Base-by-base conservation (phyloP, 148 eudicot genomes). In the Euryodendron excelsum region DNA sequence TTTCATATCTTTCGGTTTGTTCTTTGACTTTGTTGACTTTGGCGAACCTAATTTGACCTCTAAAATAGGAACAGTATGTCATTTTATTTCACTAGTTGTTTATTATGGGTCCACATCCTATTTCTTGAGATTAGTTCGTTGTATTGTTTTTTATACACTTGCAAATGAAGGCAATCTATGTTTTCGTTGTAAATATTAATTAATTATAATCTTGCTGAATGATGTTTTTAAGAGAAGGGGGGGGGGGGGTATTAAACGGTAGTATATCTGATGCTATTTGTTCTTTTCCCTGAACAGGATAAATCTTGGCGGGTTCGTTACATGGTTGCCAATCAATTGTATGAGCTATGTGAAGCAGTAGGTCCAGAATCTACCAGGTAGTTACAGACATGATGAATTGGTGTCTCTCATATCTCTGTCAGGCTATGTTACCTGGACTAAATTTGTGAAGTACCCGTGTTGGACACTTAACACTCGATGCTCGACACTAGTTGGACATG, bases 291-390 rank as follows among this genome's bases (percentile, higher is more conserved):
- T 75, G 77, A 74, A 59, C 93, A 94, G 98, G 98, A 94, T 74
- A 94, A 94, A 78, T 94, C 98, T 53, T 94, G 98, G 98, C 97
- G 98, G 81, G 98, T 94, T 69, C 88, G 98, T 36, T 94, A 92
- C 79, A 92, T 94, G 98, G 98, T 94, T 80, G 98, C 98, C 64
- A 94, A 94, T 84, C 97, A 94, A 78, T 83, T 94, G 82, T 94
- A 92, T 80, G 98, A 94, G 82, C 91, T 94, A 82, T 94, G 98
- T 81, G 98, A 94, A 84, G 98, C 97, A 81, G 97, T 92, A 60
- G 98, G 98, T 37, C 94, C 98, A 76, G 98, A 94, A 74, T 90
- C 94, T 78, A 94, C 98, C 48, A 91, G 89, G 98, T 94, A 81
- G 28, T 61, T 78, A 3, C 45, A n/a, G 69, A 23, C 69, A 25